phyloP scores from a whole-genome alignment of 805 yeast species.

The Komagataella pseudopastoris region DNA sequence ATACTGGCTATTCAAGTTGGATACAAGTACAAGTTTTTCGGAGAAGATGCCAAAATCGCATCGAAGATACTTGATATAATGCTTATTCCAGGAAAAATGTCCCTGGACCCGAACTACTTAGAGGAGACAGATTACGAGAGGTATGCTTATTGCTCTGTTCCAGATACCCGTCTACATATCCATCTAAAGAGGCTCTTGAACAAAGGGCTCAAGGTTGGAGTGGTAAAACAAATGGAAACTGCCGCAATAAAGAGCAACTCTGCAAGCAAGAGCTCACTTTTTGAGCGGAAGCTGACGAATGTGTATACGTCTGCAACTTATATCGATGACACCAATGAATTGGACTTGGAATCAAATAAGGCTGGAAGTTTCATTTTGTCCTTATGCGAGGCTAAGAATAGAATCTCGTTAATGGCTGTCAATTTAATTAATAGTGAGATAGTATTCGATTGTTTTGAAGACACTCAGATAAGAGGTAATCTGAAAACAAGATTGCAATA shows the following conservation, averaged over 20 bases:
- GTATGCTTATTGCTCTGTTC: constrained; percentile 80
- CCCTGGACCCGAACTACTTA: constrained; percentile 25
- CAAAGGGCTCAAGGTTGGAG: constrained; percentile 70
- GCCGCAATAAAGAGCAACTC: constrained; percentile 52
- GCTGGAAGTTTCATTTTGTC: constrained; percentile 33
- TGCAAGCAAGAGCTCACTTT: constrained; percentile 40
- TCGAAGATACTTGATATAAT: constrained; percentile 55
- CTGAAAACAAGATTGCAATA: constrained; percentile 65
- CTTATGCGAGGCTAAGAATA: constrained; percentile 17
- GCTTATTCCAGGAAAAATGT: constrained; percentile 56
- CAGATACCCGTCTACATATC: constrained; percentile 59
- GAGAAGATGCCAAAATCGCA: constrained; percentile 68
- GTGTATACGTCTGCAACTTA: constrained; percentile 79
- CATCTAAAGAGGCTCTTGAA: constrained; percentile 64
- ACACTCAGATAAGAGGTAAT: constrained; percentile 39
- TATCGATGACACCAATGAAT: constrained; percentile 33
- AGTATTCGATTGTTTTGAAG: constrained; percentile 57
- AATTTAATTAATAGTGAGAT: constrained; percentile 69
- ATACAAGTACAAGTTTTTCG: constrained; percentile 79
- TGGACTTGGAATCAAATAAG: constrained; percentile 11
- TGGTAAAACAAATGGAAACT: constrained; percentile 76
- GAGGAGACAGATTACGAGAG: constrained; percentile 34
- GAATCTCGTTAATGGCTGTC: constrained; percentile 41
- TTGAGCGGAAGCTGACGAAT: constrained; percentile 54
- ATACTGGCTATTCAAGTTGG: constrained; percentile 81